These are phyloP conservation scores for Boletus reticulatus DNA, from an alignment of 768 basidiomycete species.

Conservation along the genomic window DNA sequence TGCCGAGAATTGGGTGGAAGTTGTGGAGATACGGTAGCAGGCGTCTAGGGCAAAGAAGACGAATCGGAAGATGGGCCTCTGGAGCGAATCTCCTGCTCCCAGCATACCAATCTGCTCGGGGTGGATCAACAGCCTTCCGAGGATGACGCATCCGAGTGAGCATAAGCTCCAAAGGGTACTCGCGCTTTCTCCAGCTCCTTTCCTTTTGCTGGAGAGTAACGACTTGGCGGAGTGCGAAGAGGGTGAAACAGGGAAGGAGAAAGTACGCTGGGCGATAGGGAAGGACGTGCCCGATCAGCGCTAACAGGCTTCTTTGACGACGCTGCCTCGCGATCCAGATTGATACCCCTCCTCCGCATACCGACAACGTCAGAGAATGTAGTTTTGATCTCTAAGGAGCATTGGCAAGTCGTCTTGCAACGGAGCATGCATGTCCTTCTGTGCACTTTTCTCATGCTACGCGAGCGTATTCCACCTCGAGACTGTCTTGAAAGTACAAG, in stretches of 20 bases:
- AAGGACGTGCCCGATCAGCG: conserved; percentile 35
- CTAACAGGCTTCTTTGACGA: conserved; percentile 14
- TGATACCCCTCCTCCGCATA: conserved; percentile 71
- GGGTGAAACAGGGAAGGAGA: conserved; percentile 49
- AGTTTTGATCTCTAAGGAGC: conserved; percentile 63
- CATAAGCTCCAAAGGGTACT: neutral
- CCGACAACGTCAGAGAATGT: conserved; percentile 77
- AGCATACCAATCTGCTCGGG: conserved; percentile 2
- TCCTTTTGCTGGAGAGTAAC: conserved; percentile 9
- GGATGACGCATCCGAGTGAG: conserved; percentile 26
- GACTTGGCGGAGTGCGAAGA: conserved; percentile 8
- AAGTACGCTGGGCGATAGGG: conserved; percentile 53
- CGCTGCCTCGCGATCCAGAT: conserved; percentile 46
- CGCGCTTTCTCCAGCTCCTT: conserved; percentile 7
- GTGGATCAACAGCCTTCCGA: conserved; percentile 18
- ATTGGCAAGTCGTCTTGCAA: conserved; percentile 61
- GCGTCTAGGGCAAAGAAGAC: conserved; percentile 26
- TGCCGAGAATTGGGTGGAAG: conserved; percentile 15
- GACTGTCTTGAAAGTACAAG: too few relatives aligned
- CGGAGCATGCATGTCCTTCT: conserved; percentile 54
- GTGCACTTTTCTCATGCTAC: conserved; percentile 65
- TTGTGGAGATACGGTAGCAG: conserved; percentile 15
- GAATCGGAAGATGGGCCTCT: conserved; percentile 23
- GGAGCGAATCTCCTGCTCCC: conserved; percentile 3
- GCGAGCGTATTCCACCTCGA: conserved; percentile 63